Conservation (phyloP, 768 basidiomycete species). For the Symmetrospora coprosmae region DNA sequence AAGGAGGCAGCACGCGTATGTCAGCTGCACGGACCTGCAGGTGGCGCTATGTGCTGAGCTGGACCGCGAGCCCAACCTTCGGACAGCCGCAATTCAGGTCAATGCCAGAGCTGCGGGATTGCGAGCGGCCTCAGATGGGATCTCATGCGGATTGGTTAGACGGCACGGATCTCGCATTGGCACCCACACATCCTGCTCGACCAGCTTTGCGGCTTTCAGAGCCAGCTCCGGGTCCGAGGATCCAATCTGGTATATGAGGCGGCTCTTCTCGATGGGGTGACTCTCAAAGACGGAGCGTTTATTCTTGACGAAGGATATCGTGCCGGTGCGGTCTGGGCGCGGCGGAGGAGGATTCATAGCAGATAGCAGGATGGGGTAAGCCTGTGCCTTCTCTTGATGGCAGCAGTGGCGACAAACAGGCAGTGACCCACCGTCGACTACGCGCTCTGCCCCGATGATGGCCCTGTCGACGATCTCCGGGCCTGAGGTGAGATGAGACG, state of each 20-base stretch:
- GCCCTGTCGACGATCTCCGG: constrained; percentile 96
- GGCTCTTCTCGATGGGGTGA: constrained; percentile 86
- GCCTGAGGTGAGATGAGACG: constrained; percentile 47
- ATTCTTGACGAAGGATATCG: constrained; percentile 68
- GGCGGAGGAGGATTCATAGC: too few species aligned
- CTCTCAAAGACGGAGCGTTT: constrained; percentile 77
- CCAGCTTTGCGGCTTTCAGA: constrained; percentile 73
- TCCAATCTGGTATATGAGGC: constrained; percentile 90
- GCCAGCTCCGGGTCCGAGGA: constrained; percentile 78
- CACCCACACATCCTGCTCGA: constrained; percentile 57
- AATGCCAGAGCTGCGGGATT: constrained; percentile 57
- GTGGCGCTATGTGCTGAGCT: too few species aligned
- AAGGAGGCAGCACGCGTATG: neutral
- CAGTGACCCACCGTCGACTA: constrained; percentile 63
- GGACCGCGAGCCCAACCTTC: constrained; percentile 14
- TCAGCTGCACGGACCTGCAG: too few species aligned
- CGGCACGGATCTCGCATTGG: neutral
- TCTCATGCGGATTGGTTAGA: too few species aligned
- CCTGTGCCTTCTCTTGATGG: neutral
- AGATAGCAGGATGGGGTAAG: neutral
- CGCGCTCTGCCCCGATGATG: constrained; percentile 66
- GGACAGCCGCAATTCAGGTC: constrained; percentile 91
- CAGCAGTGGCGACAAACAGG: neutral
- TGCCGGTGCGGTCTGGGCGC: constrained; percentile 60
- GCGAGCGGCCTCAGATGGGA: too few species aligned